Evolutionary conservation across 805 yeast species (phyloP).

Genomic region (Candida ovalis): DNA sequence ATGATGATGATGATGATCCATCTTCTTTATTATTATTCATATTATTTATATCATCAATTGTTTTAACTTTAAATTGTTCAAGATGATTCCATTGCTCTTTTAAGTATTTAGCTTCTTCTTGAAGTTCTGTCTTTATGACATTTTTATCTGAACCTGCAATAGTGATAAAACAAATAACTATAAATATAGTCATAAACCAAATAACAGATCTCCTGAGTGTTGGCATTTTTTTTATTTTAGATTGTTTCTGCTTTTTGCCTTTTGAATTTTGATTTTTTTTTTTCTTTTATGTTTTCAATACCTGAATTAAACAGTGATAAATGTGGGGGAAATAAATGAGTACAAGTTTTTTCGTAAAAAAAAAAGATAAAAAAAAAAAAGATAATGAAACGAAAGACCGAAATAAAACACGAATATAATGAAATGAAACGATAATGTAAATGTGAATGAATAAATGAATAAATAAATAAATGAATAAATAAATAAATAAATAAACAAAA

Average conservation of each 20-base stretch:
- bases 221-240: constrained; percentile 1
- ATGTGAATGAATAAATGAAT: too few species aligned
- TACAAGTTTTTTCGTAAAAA: too few species aligned
- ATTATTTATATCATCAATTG: background rate
- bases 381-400: background rate
- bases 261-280: background rate
- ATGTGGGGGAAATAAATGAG: too few species aligned
- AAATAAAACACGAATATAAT: too few species aligned
- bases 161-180: background rate
- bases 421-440: too few species aligned
- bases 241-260: background rate
- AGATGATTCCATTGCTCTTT: constrained; percentile 9
- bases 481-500: too few species aligned
- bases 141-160: constrained; percentile 7
- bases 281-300: too few species aligned
- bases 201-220: constrained; percentile 10
- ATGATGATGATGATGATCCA: constrained; percentile 10
- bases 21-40: constrained; percentile 4
- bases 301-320: too few species aligned
- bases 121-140: constrained; percentile 6
- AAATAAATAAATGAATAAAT: too few species aligned
- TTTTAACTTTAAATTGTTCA: background rate
- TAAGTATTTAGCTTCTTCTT: constrained; percentile 14
- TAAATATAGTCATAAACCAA: background rate
- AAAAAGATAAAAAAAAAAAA: too few species aligned